phyloP scores from a whole-genome alignment of 768 basidiomycete species.

The Tremella yokohamensis region DNA sequence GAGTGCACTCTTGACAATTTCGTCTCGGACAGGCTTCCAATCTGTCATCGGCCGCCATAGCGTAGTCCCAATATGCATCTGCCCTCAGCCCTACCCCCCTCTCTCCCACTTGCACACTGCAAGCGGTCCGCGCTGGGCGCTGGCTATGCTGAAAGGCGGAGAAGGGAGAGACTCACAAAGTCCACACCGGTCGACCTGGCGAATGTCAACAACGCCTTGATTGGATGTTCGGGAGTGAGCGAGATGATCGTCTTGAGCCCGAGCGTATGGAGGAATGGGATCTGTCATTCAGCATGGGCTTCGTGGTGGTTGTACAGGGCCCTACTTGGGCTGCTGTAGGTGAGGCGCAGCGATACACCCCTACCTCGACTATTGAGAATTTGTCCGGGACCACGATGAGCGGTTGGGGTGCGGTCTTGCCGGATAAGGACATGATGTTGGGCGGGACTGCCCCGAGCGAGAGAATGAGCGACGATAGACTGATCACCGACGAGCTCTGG shows the following conservation, averaged over 20 bases:
- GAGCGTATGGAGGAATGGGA: conserved; percentile 39
- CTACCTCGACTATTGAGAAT: conserved; percentile 47
- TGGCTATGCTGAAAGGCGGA: background rate
- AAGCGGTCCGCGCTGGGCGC: background rate
- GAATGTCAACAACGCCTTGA: conserved; percentile 33
- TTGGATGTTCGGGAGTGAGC: conserved; percentile 47
- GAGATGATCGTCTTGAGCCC: conserved; percentile 42
- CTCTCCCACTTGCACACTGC: background rate
- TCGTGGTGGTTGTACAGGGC: conserved; percentile 1
- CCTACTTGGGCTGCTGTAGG: conserved; percentile 42
- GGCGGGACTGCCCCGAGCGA: no score
- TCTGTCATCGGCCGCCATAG: conserved; percentile 35
- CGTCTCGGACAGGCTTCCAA: conserved; percentile 47
- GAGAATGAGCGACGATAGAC: no score
- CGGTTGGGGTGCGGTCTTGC: conserved; percentile 18
- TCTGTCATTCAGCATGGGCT: conserved; percentile 15
- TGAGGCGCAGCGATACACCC: conserved; percentile 41
- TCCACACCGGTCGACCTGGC: conserved; percentile 25
- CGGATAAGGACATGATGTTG: no score
- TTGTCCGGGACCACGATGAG: conserved; percentile 39
- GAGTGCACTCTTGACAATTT: conserved; percentile 42
- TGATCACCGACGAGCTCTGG: no score
- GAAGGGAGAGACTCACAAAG: conserved; percentile 41
- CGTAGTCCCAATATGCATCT: conserved; percentile 44
- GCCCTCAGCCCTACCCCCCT: background rate